Conservation (phyloP, 345 rosid species). For the Firmiana major region DNA sequence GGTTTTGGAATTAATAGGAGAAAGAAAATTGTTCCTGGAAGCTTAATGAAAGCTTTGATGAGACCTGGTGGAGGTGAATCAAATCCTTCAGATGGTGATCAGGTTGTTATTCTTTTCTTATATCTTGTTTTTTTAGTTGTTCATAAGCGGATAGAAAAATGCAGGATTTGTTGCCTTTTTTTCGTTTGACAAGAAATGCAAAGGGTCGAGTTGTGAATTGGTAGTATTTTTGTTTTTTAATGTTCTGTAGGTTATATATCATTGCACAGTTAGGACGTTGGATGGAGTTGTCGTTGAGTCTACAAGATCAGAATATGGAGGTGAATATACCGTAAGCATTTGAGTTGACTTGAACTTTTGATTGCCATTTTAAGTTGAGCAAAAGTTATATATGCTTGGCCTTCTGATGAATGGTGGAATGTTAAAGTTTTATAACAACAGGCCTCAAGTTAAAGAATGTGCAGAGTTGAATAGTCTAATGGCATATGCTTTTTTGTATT, state of each 20-base stretch:
- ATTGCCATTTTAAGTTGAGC: neutral
- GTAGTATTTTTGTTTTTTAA: slow-evolving; percentile 7
- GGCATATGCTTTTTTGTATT: slow-evolving; percentile 11
- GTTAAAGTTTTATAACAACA: slow-evolving; percentile 5
- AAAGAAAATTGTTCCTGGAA: slow-evolving; percentile 80
- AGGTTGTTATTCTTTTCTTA: slow-evolving; percentile 36
- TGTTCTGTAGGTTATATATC: slow-evolving; percentile 62
- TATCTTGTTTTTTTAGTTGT: neutral
- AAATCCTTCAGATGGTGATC: slow-evolving; percentile 84
- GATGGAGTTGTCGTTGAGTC: slow-evolving; percentile 84
- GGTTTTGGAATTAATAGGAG: slow-evolving; percentile 45
- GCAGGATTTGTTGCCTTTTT: slow-evolving; percentile 28
- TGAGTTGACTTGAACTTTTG: slow-evolving; percentile 14
- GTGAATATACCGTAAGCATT: slow-evolving; percentile 35
- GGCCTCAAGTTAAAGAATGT: neutral
- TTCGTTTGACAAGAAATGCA: neutral
- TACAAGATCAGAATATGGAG: slow-evolving; percentile 72
- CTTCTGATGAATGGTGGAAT: slow-evolving; percentile 11
- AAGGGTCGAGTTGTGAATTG: neutral
- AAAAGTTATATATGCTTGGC: neutral
- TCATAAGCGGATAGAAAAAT: neutral
- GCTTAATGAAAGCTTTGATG: slow-evolving; percentile 84
- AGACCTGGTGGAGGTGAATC: slow-evolving; percentile 90
- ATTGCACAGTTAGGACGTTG: slow-evolving; percentile 78
- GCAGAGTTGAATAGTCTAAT: neutral